Evolutionary conservation across 805 yeast genomes (phyloP).

Genomic region (Cyberlindnera lachancei): DNA sequence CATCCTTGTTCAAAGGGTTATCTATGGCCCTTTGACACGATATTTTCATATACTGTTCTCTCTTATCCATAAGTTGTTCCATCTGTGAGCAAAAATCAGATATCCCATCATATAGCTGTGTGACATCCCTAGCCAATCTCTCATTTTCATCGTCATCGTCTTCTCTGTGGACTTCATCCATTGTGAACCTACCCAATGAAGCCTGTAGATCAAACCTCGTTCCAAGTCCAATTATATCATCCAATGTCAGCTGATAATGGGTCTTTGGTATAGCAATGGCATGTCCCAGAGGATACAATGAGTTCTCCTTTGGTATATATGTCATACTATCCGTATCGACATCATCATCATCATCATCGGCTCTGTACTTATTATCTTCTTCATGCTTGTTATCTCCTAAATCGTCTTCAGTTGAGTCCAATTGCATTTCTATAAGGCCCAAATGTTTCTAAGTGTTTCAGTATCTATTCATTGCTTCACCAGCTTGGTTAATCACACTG

Average conservation of each 20-base stretch:
- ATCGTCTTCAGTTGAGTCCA: too few species aligned
- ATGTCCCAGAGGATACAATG: constrained; percentile 9
- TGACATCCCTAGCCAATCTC: too few species aligned
- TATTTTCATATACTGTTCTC: constrained; percentile 56
- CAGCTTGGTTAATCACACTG: too few species aligned
- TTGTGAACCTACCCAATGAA: constrained; percentile 13
- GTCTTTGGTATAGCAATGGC: constrained; percentile 9
- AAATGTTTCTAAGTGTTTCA: too few species aligned
- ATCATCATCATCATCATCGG: too few species aligned
- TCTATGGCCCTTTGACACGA: constrained; percentile 61
- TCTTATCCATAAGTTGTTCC: constrained; percentile 32
- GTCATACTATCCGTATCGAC: too few species aligned
- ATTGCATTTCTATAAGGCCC: too few species aligned
- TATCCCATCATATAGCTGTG: not conserved
- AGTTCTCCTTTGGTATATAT: constrained; percentile 12
- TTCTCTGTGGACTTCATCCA: constrained; percentile 6
- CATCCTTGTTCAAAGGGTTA: constrained; percentile 61
- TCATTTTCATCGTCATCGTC: constrained; percentile 2
- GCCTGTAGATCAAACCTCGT: constrained; percentile 22
- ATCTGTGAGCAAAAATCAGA: constrained; percentile 10
- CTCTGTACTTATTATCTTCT: too few species aligned
- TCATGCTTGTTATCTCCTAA: too few species aligned
- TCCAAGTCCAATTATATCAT: constrained; percentile 16
- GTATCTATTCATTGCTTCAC: too few species aligned
- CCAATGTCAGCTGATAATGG: constrained; percentile 12